Evolutionary conservation across 2,329 filamentous ascomycete genomes (phyloP), one percentile per base, ranked within the genome.

Genomic region (Colletotrichum cereale): DNA sequence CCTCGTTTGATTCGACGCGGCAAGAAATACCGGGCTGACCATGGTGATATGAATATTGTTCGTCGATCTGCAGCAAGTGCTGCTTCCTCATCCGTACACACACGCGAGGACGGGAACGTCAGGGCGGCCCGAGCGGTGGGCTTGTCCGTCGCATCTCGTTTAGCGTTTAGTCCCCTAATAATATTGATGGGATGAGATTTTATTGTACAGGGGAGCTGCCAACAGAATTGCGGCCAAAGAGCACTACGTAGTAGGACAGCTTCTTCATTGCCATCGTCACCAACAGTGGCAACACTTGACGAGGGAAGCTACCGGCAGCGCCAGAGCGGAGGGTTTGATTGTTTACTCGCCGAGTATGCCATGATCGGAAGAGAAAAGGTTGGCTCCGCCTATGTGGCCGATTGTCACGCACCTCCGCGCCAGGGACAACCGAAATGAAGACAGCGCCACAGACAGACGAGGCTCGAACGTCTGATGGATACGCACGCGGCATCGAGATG

Each of bases 111-210:
- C 52, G 63, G 68, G 58, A 71, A 71, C 68, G 64, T 47, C 36
- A 63, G 65, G 44, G 58, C 68, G 68, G 68, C 58, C 65, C 65
- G 68, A 68, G 68, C 58, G 64, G 48, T 29, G 50, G 57, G 38
- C 52, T 36, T 21, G 36, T 53, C 42, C 36, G 44, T 68, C 57
- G 52, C 56, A 58, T 68, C 42, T 53, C 21, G 52, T 58, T 40
- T 67, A 58, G 40, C n/a, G 34, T 40, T 42, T 31, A 52, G 50
- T n/a, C 31, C 21, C 31, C 42, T 44, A n/a, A n/a, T 12, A 8
- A 21, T 50, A 12, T 26, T 29, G 21, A 38, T 34, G 34, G 26
- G 26, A 42, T 44, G 55, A 24, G 26, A n/a, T 38, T 24, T 38
- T 36, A 36, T 64, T 57, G 11, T 26, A 24, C 58, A 64, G 26